A percentile compares a stretch with the other conserved stretches of the same genome.
Conservation (phyloP, 1,139 yeast species). For the Williopsis jadinii region DNA sequence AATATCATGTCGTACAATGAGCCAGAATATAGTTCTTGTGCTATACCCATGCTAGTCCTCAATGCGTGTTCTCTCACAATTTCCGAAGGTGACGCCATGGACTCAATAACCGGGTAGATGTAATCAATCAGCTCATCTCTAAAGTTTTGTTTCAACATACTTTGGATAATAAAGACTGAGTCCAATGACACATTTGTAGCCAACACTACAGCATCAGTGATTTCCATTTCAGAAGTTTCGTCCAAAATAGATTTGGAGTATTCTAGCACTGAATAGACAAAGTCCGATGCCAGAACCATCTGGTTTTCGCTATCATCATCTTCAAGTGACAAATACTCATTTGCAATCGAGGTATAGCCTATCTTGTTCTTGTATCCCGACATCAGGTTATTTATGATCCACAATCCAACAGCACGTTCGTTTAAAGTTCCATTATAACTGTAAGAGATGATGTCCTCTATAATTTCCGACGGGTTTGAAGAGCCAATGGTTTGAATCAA, state of each 20-base stretch:
- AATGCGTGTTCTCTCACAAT: constrained; percentile 41
- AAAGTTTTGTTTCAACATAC: constrained; percentile 32
- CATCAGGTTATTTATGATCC: constrained; percentile 26
- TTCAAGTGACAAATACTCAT: constrained; percentile 25
- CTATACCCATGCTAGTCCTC: constrained; percentile 36
- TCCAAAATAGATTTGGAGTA: constrained; percentile 22
- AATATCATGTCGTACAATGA: constrained; percentile 49
- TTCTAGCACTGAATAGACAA: constrained; percentile 24
- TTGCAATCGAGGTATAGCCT: constrained; percentile 10
- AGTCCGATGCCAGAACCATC: constrained; percentile 12
- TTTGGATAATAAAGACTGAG: constrained; percentile 34
- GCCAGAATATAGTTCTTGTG: constrained; percentile 48
- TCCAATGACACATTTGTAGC: constrained; percentile 29
- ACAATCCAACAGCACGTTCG: constrained; percentile 22
- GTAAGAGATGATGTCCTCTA: constrained; percentile 15
- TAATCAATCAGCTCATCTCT: constrained; percentile 44
- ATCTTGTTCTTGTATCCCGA: constrained; percentile 15
- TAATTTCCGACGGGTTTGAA: constrained; percentile 8
- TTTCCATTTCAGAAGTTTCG: constrained; percentile 17
- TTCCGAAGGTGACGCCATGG: constrained; percentile 41
- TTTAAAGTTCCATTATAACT: constrained; percentile 5
- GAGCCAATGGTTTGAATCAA: constrained; percentile 21
- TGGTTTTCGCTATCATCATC: constrained; percentile 18
- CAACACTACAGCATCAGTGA: constrained; percentile 7
- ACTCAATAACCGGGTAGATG: constrained; percentile 48